A percentile compares a stretch with the other conserved stretches of the same genome.
Evolutionary conservation across 352 stramenopile genomes (phyloP).

Genomic region (Phytophthora europaea): DNA sequence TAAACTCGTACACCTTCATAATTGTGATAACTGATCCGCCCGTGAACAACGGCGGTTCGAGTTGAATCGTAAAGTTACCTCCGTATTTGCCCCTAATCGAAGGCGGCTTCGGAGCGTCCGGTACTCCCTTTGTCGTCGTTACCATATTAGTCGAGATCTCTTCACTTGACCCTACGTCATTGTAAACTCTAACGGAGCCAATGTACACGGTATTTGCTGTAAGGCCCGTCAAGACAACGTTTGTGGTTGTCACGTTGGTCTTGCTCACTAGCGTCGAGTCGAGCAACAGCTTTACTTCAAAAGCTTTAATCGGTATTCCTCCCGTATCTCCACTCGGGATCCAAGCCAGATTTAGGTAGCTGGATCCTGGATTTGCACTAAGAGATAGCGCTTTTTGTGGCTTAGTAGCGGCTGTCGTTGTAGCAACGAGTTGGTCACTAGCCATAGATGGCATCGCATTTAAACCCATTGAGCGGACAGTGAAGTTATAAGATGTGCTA

Average conservation of each 20-base stretch:
- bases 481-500: constrained; percentile 60
- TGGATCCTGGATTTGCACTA: constrained; percentile 30
- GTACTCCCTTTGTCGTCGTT: constrained; percentile 34
- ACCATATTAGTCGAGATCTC: constrained; percentile 20
- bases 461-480: constrained; percentile 47
- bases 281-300: constrained; percentile 47
- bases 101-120: constrained; percentile 39
- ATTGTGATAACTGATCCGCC: constrained; percentile 48
- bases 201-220: constrained; percentile 43
- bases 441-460: constrained; percentile 51
- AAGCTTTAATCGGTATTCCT: constrained; percentile 47
- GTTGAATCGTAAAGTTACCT: constrained; percentile 68
- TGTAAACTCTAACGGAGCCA: constrained; percentile 43
- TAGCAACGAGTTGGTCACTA: constrained; percentile 44
- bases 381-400: constrained; percentile 37
- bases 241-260: constrained; percentile 26
- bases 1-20: constrained; percentile 57
- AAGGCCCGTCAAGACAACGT: constrained; percentile 53
- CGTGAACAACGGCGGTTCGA: constrained; percentile 46
- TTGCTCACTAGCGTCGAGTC: constrained; percentile 19
- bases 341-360: constrained; percentile 57
- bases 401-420: constrained; percentile 46
- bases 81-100: constrained; percentile 53
- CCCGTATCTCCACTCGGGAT: constrained; percentile 51
- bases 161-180: constrained; percentile 46